Base-by-base conservation (phyloP, 2,329 filamentous ascomycete species). In the Ceratocystis eucalypticola region DNA sequence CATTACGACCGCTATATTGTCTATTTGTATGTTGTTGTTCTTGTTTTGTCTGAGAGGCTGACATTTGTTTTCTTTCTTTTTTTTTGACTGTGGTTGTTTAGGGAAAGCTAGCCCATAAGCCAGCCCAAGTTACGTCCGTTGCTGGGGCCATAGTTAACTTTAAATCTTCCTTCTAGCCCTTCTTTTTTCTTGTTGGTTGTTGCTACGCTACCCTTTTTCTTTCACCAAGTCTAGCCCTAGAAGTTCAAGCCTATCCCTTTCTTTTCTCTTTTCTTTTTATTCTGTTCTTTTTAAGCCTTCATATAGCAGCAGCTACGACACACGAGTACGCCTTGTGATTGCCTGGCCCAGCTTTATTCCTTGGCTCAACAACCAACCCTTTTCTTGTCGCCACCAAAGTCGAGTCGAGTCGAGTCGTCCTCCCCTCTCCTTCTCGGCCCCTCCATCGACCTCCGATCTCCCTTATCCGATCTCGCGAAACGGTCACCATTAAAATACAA, bases 81-180 rank as follows among this genome's bases (percentile, higher is more conserved):
- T 33, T 20, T 59, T 37, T 15, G 30, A 15, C 55, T n/a, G 28
- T 59, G 12, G 28, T 7, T 57, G 53, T 30, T n/a, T 30, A 33
- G 28, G 28, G 28, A 59, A 59, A 59, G 53, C 53, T 59, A 15
- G 22, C 48, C 48, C 48, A 25, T 53, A 28, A 12, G 37, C 37
- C 37, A 41, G 37, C 10, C 37, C 10, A 41, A 41, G 55, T 33
- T 30, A 3, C 15, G 28, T n/a, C 28, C 8, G 55, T 59, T 59
- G 55, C 55, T 59, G 55, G 55, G 55, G 28, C 25, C 55, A 59
- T 59, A 12, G 25, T 37, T 59, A 59, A 59, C 55, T 37, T 59
- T 59, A 59, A 59, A 59, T 37, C 55, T 59, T 59, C 15, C 15
- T 59, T 33, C 28, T 59, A 59, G 53, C 28, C 33, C 10, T 37